Percentiles rank a stretch among this genome's conserved stretches.
phyloP scores from a whole-genome alignment of 2,329 filamentous ascomycete genomes.

The Diaporthe sp. region DNA sequence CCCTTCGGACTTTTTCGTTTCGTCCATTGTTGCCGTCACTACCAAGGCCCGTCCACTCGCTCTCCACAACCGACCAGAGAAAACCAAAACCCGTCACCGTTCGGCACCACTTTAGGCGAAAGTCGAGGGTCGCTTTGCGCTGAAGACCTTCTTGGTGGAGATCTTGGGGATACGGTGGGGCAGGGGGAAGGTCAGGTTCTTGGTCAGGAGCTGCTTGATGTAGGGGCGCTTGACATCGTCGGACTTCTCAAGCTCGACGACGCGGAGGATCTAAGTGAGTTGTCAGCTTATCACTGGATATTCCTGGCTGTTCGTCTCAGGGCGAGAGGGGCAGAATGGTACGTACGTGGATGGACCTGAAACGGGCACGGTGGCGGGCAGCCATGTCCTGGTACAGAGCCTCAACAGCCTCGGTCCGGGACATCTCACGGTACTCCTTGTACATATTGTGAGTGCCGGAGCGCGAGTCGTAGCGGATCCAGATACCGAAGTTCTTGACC shows the following conservation, averaged over 20 bases:
- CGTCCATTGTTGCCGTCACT: constrained; percentile 35
- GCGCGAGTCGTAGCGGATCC: constrained; percentile 99
- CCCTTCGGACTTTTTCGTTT: constrained; percentile 52
- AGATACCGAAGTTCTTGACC: constrained; percentile 99
- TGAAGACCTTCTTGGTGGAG: constrained; percentile 90
- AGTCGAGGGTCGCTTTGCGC: constrained; percentile 92
- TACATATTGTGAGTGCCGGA: constrained; percentile 99
- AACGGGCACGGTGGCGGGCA: constrained; percentile 96
- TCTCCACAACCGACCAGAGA: constrained; percentile 43
- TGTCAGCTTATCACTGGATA: constrained; percentile 46
- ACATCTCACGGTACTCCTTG: constrained; percentile 99
- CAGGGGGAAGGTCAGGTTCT: constrained; percentile 97
- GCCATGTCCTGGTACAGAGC: constrained; percentile 99
- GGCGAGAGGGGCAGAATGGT: constrained; percentile 33
- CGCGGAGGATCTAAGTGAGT: constrained; percentile 86
- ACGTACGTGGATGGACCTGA: constrained; percentile 98
- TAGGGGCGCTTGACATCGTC: constrained; percentile 98
- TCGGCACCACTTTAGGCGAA: constrained; percentile 84
- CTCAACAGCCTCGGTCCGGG: constrained; percentile 94
- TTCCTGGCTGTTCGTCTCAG: neutral
- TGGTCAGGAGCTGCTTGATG: constrained; percentile 98
- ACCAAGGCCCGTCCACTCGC: constrained; percentile 45
- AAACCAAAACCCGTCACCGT: constrained; percentile 53
- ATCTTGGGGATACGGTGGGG: constrained; percentile 94
- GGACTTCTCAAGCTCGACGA: constrained; percentile 95